These are phyloP conservation scores for Fereydounia khargensis DNA, from an alignment of 1,284 basidiomycete species.

Conservation along the genomic window DNA sequence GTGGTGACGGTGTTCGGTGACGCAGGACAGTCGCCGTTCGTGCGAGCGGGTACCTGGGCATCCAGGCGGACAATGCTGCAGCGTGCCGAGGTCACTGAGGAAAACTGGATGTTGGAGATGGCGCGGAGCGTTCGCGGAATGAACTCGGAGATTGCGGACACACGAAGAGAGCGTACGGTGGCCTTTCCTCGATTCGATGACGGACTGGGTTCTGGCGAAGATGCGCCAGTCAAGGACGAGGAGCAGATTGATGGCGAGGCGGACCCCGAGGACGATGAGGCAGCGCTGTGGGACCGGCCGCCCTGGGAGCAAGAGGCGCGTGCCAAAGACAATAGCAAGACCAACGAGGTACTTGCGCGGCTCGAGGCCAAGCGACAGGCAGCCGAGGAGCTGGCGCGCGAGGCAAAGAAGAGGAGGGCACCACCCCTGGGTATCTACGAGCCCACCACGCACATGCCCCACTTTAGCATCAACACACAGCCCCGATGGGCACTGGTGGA, in stretches of 20 bases:
- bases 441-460: conserved; percentile 47
- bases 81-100: conserved; percentile 46
- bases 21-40: conserved; percentile 46
- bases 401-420: conserved; percentile 20
- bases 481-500: conserved; percentile 26
- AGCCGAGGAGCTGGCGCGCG: conserved; percentile 5
- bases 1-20: conserved; percentile 52
- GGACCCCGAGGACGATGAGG: conserved; percentile 29
- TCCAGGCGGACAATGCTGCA: conserved; percentile 33
- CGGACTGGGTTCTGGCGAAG: conserved; percentile 4
- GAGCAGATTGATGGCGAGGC: conserved; percentile 19
- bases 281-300: conserved; percentile 38
- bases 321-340: conserved; percentile 11
- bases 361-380: conserved; percentile 18
- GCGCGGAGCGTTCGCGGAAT: conserved; percentile 49
- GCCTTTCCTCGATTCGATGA: conserved; percentile 35
- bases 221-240: conserved; percentile 7
- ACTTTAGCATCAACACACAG: conserved; percentile 40
- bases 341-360: conserved; percentile 1
- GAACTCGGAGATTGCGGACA: conserved; percentile 49
- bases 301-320: conserved; percentile 40
- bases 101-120: conserved; percentile 56
- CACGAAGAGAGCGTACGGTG: conserved; percentile 36
- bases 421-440: conserved; percentile 54
- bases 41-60: conserved; percentile 41